Evolutionary conservation across 192 early-diverging fungal species (phyloP), one percentile per base, ranked within the genome.

Genomic region (Entomortierella beljakovae): DNA sequence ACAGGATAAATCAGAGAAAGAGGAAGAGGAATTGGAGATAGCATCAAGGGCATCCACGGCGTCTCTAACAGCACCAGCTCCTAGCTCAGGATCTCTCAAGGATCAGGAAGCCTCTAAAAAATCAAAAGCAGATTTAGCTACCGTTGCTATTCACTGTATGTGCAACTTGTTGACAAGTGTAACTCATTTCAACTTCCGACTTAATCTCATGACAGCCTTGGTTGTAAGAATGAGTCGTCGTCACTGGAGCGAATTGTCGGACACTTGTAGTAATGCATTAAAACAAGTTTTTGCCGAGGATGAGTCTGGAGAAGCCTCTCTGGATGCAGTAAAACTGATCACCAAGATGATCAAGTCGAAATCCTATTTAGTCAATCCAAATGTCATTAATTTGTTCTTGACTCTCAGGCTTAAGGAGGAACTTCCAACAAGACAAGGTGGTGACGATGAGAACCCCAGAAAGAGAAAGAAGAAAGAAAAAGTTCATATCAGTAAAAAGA

Each of bases 161-260:
- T 91, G 93, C 42, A 90, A 93, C 50, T 87, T 99, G 6, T 82
- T 97, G 53, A 92, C 84, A 8, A 85, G 88, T 20, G 88, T 92
- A 16, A 90, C 98, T 20, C 97, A 98, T 80, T 99, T 99, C 84
- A 99, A 99, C 85, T 99, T 95, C 75, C 91, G 97, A 49, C 79
- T 91, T 48, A 96, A 99, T 68, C 74, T 99, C 34, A 88, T 99
- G 85, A 92, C 91, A 3, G 88, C 93, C 1, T 75, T 98, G 31
- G 90, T 98, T 8, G 83, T 87, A 20, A 90, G 92, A 52, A 94
- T 96, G 88, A 92, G 86, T 67, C 83, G 83, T 40, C 64, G 69
- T 53, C 50, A 37, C 22, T 82, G 59, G 54, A 80, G 42, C 43
- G 64, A 91, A 49, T 88, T 94, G 57, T 85, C 92, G 2, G 85